Evolutionary conservation across 2,329 filamentous ascomycete species (phyloP).

Genomic region (Zymoseptoria crescenta): DNA sequence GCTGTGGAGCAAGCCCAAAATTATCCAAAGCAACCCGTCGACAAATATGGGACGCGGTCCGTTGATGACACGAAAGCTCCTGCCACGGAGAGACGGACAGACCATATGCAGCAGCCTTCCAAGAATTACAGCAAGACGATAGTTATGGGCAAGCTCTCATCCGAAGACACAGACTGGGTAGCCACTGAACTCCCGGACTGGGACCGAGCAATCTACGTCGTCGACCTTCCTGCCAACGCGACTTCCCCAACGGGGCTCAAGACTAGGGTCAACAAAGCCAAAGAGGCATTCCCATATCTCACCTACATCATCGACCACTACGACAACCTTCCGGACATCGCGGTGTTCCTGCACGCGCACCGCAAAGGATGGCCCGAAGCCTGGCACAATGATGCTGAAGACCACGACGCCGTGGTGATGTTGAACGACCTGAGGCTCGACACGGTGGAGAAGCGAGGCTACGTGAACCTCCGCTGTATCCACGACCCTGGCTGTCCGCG

Average conservation of each 20-base stretch:
- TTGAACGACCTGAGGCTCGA: conserved; percentile 17
- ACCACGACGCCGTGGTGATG: conserved; percentile 22
- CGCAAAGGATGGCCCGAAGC: conserved; percentile 18
- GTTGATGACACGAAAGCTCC: not conserved
- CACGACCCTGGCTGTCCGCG: conserved; percentile 18
- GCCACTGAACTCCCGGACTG: conserved; percentile 39
- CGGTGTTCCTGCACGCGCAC: conserved; percentile 27
- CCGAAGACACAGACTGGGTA: conserved; percentile 41
- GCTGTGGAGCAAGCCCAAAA: not conserved
- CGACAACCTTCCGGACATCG: conserved; percentile 25
- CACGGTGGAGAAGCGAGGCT: conserved; percentile 19
- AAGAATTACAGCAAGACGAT: conserved; percentile 19
- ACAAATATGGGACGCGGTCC: not conserved
- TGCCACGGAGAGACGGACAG: not conserved
- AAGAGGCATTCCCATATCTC: conserved; percentile 41
- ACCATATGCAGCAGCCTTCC: not conserved
- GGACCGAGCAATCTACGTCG: conserved; percentile 40
- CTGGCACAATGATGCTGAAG: conserved; percentile 24
- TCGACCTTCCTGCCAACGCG: conserved; percentile 29
- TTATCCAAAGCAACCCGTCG: not conserved
- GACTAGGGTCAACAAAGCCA: conserved; percentile 33
- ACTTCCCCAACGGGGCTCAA: conserved; percentile 15
- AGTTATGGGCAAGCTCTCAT: conserved; percentile 37
- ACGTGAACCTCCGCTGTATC: conserved; percentile 24
- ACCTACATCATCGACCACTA: conserved; percentile 43